phyloP scores from a whole-genome alignment of 73 alveolate genomes.

The Paramecium pentaurelia region DNA sequence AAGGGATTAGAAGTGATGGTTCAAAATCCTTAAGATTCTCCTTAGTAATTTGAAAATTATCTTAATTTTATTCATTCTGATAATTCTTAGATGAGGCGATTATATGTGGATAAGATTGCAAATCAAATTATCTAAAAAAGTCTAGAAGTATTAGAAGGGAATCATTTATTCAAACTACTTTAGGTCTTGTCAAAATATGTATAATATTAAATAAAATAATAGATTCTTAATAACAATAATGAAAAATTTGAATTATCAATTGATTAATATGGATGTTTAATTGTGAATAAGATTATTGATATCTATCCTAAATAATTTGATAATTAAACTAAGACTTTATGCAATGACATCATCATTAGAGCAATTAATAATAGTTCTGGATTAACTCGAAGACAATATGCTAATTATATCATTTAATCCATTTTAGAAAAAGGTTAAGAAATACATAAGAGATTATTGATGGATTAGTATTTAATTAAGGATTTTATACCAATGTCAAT shows the following conservation, averaged over 20 bases:
- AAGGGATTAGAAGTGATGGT: slow-evolving; percentile 41
- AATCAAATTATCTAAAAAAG: slow-evolving; percentile 46
- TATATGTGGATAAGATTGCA: slow-evolving; percentile 42
- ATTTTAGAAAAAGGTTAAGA: slow-evolving; percentile 54
- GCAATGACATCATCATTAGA: slow-evolving; percentile 34
- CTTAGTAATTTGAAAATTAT: slow-evolving; percentile 1
- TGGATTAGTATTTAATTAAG: slow-evolving; percentile 22
- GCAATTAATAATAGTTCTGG: slow-evolving; percentile 54
- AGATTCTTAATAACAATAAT: neutral
- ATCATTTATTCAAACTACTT: neutral
- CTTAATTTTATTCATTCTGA: neutral
- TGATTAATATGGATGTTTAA: slow-evolving; percentile 57
- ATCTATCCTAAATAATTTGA: slow-evolving; percentile 7
- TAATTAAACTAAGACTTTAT: neutral
- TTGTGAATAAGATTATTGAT: slow-evolving; percentile 49
- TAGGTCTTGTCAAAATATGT: neutral
- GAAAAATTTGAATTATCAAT: slow-evolving; percentile 45
- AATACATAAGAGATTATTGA: slow-evolving; percentile 27
- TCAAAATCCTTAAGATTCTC: neutral
- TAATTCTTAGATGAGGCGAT: neutral
- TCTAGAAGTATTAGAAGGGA: slow-evolving; percentile 48
- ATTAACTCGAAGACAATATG: slow-evolving; percentile 52
- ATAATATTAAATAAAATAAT: neutral
- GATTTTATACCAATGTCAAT: slow-evolving; percentile 46
- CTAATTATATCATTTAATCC: slow-evolving; percentile 43